These are phyloP conservation scores for Malus hybrid DNA, from an alignment of 331 rosid genomes.

Conservation along the genomic window DNA sequence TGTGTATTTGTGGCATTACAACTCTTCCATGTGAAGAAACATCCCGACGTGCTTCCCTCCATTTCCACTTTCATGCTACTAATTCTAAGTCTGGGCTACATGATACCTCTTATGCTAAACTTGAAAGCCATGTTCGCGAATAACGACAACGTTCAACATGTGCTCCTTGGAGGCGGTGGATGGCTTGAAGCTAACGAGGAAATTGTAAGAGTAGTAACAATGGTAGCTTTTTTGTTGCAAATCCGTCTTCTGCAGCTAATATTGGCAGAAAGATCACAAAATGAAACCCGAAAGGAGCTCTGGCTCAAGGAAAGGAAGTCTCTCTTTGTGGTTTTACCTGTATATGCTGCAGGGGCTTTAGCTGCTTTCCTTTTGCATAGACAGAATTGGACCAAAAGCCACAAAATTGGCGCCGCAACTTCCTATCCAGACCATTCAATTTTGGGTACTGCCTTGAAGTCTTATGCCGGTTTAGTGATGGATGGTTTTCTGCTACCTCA, in stretches of 20 bases:
- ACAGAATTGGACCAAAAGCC: conserved; percentile 9
- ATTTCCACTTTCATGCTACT: conserved; percentile 46
- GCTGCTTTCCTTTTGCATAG: conserved; percentile 18
- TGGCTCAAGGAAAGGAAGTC: conserved; percentile 35
- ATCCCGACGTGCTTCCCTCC: conserved; percentile 41
- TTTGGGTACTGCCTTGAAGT: conserved; percentile 34
- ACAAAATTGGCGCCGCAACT: background rate
- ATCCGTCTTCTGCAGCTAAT: conserved; percentile 42
- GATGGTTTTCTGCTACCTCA: conserved; percentile 60
- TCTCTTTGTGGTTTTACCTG: conserved; percentile 19
- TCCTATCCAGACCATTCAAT: conserved; percentile 9
- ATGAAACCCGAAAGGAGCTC: conserved; percentile 11
- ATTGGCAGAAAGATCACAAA: conserved; percentile 36
- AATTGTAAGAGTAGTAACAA: conserved; percentile 24
- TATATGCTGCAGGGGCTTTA: conserved; percentile 33
- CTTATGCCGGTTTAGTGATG: conserved; percentile 46
- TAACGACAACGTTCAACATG: conserved; percentile 2
- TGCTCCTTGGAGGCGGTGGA: conserved; percentile 21
- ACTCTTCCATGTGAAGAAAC: conserved; percentile 40
- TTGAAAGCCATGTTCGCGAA: conserved; percentile 41
- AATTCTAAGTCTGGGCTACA: conserved; percentile 30
- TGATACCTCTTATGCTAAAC: conserved; percentile 50
- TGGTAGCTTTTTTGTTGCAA: conserved; percentile 50
- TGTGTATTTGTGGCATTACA: conserved; percentile 41
- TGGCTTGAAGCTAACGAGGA: conserved; percentile 48